Conservation (phyloP, 2,329 filamentous ascomycete species). For the Fusarium avenaceum region DNA sequence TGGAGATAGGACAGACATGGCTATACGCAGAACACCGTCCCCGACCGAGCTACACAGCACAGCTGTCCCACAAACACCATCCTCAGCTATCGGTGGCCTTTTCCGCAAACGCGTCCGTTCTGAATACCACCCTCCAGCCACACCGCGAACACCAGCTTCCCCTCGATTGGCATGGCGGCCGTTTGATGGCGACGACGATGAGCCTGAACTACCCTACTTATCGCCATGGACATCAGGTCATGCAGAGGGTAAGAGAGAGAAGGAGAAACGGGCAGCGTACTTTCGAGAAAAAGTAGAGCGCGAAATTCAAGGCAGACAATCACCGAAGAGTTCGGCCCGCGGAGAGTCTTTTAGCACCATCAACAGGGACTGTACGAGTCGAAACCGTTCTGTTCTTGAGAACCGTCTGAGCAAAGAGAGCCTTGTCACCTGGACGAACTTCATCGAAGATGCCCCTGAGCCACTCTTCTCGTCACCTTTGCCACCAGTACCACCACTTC, state of each 20-base stretch:
- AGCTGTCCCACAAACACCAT: conserved; percentile 35
- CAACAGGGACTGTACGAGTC: conserved; percentile 27
- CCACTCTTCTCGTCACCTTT: conserved; percentile 44
- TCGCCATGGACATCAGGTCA: conserved; percentile 44
- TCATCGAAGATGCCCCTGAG: conserved; percentile 44
- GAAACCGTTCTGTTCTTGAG: conserved; percentile 1
- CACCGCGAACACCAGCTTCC: conserved; percentile 38
- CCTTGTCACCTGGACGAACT: conserved; percentile 43
- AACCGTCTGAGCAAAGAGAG: conserved; percentile 44
- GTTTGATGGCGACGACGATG: conserved; percentile 42
- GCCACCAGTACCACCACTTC: conserved; percentile 49
- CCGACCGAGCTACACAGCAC: conserved; percentile 18
- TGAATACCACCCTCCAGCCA: conserved; percentile 33
- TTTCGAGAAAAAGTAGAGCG: conserved; percentile 43
- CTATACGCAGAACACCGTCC: conserved; percentile 18
- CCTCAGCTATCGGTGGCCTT: conserved; percentile 44
- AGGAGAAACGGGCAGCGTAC: conserved; percentile 38
- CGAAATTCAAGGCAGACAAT: conserved; percentile 15
- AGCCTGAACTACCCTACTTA: conserved; percentile 38
- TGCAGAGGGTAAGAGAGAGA: conserved; percentile 38
- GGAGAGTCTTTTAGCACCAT: conserved; percentile 28
- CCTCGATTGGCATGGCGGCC: conserved; percentile 47
- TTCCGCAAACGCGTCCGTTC: conserved; percentile 48
- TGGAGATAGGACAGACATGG: not conserved
- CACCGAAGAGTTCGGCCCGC: conserved; percentile 15